Conservation (phyloP, 208 protist species). For the Lotmaria passim region DNA sequence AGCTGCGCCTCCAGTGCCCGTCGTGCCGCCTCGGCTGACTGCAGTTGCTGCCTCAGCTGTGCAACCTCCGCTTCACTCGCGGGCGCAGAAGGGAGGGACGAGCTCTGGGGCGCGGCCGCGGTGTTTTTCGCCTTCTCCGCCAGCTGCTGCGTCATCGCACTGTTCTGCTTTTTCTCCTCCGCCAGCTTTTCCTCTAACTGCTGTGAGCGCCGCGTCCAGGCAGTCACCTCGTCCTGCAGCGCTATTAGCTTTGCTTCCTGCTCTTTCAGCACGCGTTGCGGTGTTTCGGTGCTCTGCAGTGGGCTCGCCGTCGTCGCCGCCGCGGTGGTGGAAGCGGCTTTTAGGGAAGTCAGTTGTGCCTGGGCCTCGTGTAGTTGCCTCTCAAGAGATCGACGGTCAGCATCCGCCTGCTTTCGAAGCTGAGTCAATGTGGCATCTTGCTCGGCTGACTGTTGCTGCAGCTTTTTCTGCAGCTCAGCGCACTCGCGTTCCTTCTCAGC, state of each 20-base stretch:
- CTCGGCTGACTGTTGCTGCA: conserved; percentile 5
- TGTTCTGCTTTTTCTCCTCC: not conserved
- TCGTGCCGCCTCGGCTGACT: conserved; percentile 5
- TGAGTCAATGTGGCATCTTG: conserved; percentile 1
- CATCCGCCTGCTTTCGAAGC: conserved; percentile 1
- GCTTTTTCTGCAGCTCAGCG: not conserved
- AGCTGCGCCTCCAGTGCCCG: conserved; percentile 12
- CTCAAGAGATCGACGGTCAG: conserved; percentile 4
- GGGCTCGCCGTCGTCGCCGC: not conserved
- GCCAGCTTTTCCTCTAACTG: conserved; percentile 18
- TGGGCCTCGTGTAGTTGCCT: not conserved
- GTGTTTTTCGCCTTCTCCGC: not conserved
- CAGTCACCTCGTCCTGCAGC: conserved; percentile 41
- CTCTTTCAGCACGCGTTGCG: not conserved
- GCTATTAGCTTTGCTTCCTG: conserved; percentile 16
- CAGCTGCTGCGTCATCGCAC: not conserved
- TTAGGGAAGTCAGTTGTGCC: not conserved
- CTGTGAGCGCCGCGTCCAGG: conserved; percentile 27
- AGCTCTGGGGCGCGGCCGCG: not conserved
- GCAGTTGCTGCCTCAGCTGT: conserved; percentile 13
- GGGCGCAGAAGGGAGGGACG: not conserved
- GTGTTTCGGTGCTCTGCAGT: not conserved
- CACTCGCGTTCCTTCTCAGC: not conserved
- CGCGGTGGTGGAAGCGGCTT: not conserved
- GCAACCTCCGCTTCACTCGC: not conserved